Percentiles rank a stretch among this genome's conserved stretches.
These are phyloP conservation scores for Acer yangbiense DNA, from an alignment of 345 rosid genomes.

Conservation along the genomic window DNA sequence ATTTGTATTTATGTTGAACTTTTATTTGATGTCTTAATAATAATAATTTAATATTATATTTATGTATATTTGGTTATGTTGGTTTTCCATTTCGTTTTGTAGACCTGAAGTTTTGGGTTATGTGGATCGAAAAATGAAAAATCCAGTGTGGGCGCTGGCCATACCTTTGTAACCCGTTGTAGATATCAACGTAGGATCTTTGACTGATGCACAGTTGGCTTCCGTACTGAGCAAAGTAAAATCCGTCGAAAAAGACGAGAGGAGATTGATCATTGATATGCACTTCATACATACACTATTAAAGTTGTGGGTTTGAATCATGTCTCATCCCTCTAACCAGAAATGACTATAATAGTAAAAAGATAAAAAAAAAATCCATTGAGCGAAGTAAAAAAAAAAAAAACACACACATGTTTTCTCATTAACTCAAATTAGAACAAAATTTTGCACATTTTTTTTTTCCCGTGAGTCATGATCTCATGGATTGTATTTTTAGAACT, in stretches of 20 bases:
- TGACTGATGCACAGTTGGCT: background rate
- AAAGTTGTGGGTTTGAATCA: too few species aligned
- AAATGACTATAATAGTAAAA: too few species aligned
- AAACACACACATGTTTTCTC: too few species aligned
- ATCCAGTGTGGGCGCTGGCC: constrained; percentile 5
- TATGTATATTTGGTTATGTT: background rate
- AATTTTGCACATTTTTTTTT: background rate
- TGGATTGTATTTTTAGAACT: background rate
- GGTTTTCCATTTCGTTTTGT: background rate
- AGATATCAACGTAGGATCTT: background rate
- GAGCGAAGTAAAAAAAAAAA: too few species aligned
- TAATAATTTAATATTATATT: background rate
- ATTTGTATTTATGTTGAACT: background rate
- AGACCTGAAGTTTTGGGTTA: background rate
- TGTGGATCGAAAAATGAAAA: background rate
- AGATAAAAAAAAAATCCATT: too few species aligned
- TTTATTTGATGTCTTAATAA: background rate
- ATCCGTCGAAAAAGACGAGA: too few species aligned
- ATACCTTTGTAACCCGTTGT: background rate
- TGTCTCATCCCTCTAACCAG: too few species aligned
- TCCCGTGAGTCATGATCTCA: background rate
- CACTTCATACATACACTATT: too few species aligned
- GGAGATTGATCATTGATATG: too few species aligned
- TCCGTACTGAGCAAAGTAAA: too few species aligned
- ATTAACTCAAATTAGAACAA: background rate